A percentile compares a stretch with the other conserved stretches of the same genome.
phyloP scores from a whole-genome alignment of 2,329 filamentous ascomycete genomes.

The Claviceps humidiphila region DNA sequence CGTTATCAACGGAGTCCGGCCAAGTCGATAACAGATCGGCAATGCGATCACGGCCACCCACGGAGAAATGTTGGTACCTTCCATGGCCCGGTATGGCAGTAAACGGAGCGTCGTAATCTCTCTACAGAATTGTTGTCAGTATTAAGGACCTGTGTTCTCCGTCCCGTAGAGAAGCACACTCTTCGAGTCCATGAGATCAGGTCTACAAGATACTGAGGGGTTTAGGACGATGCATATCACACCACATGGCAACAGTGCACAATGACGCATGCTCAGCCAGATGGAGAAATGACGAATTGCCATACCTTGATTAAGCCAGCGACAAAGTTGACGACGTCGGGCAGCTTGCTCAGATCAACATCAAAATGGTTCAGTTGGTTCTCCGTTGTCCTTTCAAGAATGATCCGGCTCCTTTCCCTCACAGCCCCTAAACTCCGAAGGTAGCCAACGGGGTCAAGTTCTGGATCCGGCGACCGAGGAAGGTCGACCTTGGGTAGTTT shows the following conservation, averaged over 20 bases:
- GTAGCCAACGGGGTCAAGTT: slow-evolving; percentile 79
- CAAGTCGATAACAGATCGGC: slow-evolving; percentile 58
- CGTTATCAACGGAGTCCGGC: slow-evolving; percentile 53
- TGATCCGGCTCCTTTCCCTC: slow-evolving; percentile 60
- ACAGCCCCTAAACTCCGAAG: slow-evolving; percentile 82
- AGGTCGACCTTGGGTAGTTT: slow-evolving; percentile 65
- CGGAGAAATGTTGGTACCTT: slow-evolving; percentile 70
- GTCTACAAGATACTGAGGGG: neutral
- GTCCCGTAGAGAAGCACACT: neutral
- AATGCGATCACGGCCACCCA: slow-evolving; percentile 64
- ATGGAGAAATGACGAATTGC: neutral
- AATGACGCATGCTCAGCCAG: neutral
- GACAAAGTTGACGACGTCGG: slow-evolving; percentile 72
- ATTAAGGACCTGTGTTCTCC: neutral
- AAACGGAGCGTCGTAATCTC: slow-evolving; percentile 43
- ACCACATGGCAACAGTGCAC: neutral
- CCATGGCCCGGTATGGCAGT: slow-evolving; percentile 70
- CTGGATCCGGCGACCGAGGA: slow-evolving; percentile 74
- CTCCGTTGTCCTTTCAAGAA: slow-evolving; percentile 62
- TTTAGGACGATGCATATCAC: neutral
- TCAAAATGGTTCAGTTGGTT: slow-evolving; percentile 77
- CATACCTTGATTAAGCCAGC: slow-evolving; percentile 88
- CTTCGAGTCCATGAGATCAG: too few species aligned
- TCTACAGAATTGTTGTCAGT: slow-evolving; percentile 17
- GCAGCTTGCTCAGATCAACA: slow-evolving; percentile 75